Percentiles rank a stretch among this genome's conserved stretches.
Evolutionary conservation across 169 alveolate genomes (phyloP).

Genomic region (Plasmodium adleri): DNA sequence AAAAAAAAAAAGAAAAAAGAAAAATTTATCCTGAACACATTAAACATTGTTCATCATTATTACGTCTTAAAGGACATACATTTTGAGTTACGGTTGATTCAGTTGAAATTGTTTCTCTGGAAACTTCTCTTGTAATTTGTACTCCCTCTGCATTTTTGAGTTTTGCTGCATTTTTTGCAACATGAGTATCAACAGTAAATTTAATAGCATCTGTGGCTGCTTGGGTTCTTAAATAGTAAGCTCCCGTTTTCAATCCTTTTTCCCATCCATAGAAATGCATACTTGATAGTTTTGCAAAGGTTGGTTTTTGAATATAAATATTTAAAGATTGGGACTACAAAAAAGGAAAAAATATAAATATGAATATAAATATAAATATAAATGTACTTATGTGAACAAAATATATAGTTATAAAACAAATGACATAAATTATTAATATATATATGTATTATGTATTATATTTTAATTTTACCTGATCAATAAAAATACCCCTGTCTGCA

Average conservation of each 20-base stretch:
- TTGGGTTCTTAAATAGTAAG: constrained; percentile 96
- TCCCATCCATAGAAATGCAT: constrained; percentile 99
- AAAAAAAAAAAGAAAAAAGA: not conserved
- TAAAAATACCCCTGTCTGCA: constrained; percentile 95
- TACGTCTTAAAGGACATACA: constrained; percentile 60
- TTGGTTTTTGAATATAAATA: constrained; percentile 96
- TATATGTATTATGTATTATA: not conserved
- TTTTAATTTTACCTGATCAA: constrained; percentile 82
- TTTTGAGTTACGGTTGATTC: constrained; percentile 64
- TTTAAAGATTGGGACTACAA: constrained; percentile 95
- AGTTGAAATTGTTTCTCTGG: constrained; percentile 76
- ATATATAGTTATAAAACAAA: not conserved
- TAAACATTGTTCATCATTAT: constrained; percentile 82
- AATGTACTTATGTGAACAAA: no score
- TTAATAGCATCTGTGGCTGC: constrained; percentile 99
- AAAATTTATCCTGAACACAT: constrained; percentile 84
- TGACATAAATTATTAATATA: not conserved
- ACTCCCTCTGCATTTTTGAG: constrained; percentile 36
- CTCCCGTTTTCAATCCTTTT: constrained; percentile 97
- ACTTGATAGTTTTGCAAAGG: constrained; percentile 95
- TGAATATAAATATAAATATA: not conserved
- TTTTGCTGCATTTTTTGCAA: constrained; percentile 83
- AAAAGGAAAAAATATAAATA: constrained; percentile 1
- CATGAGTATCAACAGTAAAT: constrained; percentile 95
- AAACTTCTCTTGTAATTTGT: constrained; percentile 72